Evolutionary conservation across 108 stramenopile species (phyloP).

Genomic region (Pseudonitzschia multiseries): DNA sequence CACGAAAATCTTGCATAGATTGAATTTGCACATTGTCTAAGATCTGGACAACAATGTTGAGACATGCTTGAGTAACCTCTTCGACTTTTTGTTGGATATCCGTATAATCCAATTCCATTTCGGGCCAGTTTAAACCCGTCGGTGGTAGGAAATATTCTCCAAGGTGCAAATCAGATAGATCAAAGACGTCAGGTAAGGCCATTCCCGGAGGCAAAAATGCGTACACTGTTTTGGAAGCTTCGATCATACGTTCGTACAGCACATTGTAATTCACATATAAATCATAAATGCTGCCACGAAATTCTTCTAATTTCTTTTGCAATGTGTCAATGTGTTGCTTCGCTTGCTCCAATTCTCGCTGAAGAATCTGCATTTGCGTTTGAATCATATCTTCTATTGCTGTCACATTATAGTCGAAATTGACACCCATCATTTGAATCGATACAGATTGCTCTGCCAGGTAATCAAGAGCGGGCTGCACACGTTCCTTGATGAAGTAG

Average conservation of each 20-base stretch:
- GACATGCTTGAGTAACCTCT: conserved; percentile 6
- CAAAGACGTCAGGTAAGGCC: conserved; percentile 35
- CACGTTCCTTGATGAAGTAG: conserved; percentile 37
- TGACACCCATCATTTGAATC: conserved; percentile 4
- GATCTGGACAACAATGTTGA: conserved; percentile 9
- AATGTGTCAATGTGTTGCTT: conserved; percentile 21
- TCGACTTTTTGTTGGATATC: conserved; percentile 13
- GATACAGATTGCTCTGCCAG: conserved; percentile 5
- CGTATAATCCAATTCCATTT: conserved; percentile 22
- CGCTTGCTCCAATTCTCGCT: conserved; percentile 22
- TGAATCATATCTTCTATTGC: conserved; percentile 11
- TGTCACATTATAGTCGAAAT: conserved; percentile 3
- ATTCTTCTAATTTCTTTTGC: conserved; percentile 13
- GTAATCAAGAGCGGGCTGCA: conserved; percentile 33
- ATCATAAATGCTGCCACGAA: conserved; percentile 20
- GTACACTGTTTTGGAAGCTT: conserved; percentile 25
- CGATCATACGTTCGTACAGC: conserved; percentile 26
- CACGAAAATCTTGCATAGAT: conserved; percentile 14
- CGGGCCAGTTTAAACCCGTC: conserved; percentile 16
- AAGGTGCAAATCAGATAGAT: conserved; percentile 26
- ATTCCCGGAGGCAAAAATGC: conserved; percentile 42
- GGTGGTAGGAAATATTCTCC: conserved; percentile 32
- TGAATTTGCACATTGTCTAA: conserved; percentile 16
- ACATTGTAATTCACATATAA: conserved; percentile 27
- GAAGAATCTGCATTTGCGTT: conserved; percentile 2